These are phyloP conservation scores for Rubia yunnanensis DNA, from an alignment of 257 asterid species.

Conservation along the genomic window DNA sequence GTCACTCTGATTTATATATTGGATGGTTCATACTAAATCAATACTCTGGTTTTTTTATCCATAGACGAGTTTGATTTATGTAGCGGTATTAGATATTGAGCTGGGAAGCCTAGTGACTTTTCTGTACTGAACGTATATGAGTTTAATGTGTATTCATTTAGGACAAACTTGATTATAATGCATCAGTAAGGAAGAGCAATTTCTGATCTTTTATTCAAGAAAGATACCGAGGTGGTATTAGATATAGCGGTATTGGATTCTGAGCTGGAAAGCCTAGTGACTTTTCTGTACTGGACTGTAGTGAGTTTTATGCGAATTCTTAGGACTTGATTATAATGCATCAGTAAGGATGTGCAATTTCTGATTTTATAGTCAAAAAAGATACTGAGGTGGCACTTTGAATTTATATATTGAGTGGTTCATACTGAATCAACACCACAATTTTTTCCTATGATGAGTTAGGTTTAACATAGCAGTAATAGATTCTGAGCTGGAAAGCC, in stretches of 20 bases:
- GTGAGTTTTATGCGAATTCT: not conserved
- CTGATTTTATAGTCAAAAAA: not conserved
- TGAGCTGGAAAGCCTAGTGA: not conserved
- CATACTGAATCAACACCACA: too few relatives aligned
- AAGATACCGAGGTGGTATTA: not conserved
- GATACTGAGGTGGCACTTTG: too few relatives aligned
- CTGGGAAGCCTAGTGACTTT: not conserved
- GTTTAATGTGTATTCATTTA: not conserved
- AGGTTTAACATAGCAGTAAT: too few relatives aligned
- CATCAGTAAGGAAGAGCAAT: not conserved
- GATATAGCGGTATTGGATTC: not conserved
- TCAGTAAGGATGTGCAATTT: not conserved
- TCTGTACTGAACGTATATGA: not conserved
- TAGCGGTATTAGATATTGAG: not conserved
- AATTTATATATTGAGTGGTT: too few relatives aligned
- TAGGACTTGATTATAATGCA: not conserved
- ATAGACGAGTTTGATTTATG: not conserved
- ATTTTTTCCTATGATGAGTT: too few relatives aligned
- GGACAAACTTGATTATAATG: not conserved
- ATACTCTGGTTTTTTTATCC: not conserved
- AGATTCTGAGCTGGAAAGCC: too few relatives aligned
- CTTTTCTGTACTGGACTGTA: not conserved
- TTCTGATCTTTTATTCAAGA: not conserved
- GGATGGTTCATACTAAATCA: not conserved
- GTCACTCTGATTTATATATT: not conserved